Conservation (phyloP, 495 filamentous ascomycete species). For the Neurospora sp. region DNA sequence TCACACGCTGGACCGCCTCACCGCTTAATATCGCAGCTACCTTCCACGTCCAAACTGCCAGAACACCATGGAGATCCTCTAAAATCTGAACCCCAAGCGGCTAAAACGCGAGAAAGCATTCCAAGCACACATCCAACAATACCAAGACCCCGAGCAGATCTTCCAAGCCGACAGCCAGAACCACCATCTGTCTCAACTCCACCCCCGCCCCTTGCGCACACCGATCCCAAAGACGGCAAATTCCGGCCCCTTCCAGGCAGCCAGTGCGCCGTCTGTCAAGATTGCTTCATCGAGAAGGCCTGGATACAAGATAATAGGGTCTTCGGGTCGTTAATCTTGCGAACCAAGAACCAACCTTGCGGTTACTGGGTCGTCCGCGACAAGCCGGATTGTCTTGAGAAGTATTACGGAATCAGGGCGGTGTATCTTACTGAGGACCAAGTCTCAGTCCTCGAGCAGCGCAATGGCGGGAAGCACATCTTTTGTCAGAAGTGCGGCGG, state of each 20-base stretch:
- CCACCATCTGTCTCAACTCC: not conserved
- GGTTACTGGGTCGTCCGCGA: not conserved
- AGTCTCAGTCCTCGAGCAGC: not conserved
- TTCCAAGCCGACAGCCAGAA: not conserved
- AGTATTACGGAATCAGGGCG: not conserved
- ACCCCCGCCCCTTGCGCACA: not conserved
- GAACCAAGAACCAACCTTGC: not conserved
- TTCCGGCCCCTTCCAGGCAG: accelerated
- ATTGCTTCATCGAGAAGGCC: not conserved
- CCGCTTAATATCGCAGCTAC: not conserved
- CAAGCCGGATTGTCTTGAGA: not conserved
- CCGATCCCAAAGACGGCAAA: not conserved
- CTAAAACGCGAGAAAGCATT: not conserved
- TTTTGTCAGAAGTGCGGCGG: not conserved
- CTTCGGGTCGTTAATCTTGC: not conserved
- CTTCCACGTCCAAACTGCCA: not conserved
- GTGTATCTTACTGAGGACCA: not conserved
- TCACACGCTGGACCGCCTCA: not conserved
- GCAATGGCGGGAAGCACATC: not conserved
- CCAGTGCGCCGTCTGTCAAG: not conserved
- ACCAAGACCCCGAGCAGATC: not conserved
- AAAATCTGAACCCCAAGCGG: not conserved
- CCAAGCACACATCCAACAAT: not conserved
- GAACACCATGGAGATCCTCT: not conserved
- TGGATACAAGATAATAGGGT: not conserved